phyloP scores from a whole-genome alignment of 2,329 filamentous ascomycete genomes.

The Capronia epimyces region DNA sequence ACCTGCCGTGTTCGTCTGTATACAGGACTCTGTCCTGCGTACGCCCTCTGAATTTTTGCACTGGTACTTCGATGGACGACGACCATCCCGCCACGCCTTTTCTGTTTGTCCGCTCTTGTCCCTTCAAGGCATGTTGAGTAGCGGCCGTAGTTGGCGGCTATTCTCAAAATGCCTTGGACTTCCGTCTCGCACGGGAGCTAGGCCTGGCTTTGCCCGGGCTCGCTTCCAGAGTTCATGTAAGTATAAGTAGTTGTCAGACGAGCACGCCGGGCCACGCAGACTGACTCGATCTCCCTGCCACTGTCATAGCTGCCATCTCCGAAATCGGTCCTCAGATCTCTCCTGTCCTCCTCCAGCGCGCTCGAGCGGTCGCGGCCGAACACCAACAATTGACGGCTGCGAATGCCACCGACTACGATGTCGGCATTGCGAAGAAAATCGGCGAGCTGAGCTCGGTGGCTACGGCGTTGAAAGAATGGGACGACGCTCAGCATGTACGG shows the following conservation, averaged over 20 bases:
- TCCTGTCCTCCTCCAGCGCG: constrained; percentile 51
- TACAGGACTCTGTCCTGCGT: no score
- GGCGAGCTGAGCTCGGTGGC: constrained; percentile 51
- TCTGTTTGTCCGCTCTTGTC: not conserved
- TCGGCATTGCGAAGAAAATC: constrained; percentile 51
- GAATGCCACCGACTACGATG: constrained; percentile 52
- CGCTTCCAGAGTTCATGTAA: constrained; percentile 32
- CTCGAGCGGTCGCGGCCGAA: constrained; percentile 51
- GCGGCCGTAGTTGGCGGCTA: constrained; percentile 36
- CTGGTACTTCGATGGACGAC: not conserved
- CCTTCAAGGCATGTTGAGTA: constrained; percentile 36
- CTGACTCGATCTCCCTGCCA: not conserved
- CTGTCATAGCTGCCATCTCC: constrained; percentile 23
- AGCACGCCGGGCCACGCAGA: no score
- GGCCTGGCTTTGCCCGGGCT: constrained; percentile 17
- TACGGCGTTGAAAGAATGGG: constrained; percentile 52
- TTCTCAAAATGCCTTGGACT: constrained; percentile 46
- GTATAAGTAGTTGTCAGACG: no score
- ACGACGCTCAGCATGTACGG: constrained; percentile 51
- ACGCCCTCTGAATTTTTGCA: no score
- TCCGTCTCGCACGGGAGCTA: constrained; percentile 33
- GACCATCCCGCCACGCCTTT: not conserved
- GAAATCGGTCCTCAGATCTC: constrained; percentile 32
- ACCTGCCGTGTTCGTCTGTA: not conserved
- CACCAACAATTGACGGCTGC: constrained; percentile 50